phyloP scores from a whole-genome alignment of 768 basidiomycete genomes.

The Gymnopilus junonius region DNA sequence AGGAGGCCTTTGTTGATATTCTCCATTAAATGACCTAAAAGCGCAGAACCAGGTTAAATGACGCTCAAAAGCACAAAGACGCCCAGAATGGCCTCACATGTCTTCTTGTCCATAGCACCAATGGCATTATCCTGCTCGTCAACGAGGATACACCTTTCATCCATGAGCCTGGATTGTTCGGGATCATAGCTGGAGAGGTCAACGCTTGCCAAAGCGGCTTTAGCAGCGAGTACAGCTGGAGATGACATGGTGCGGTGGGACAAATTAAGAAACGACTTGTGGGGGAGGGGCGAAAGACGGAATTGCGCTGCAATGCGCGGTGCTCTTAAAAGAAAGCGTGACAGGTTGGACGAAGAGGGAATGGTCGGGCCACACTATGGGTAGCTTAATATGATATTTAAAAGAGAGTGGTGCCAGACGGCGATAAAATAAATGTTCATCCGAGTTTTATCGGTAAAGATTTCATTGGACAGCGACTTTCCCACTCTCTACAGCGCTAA shows the following conservation, averaged over 20 bases:
- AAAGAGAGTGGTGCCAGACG: slow-evolving; percentile 10
- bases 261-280: not conserved
- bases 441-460: slow-evolving; percentile 10
- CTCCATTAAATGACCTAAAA: slow-evolving; percentile 92
- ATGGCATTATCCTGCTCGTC: slow-evolving; percentile 86
- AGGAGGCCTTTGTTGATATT: slow-evolving; percentile 94
- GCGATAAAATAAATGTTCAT: slow-evolving; percentile 7
- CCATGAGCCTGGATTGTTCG: slow-evolving; percentile 94
- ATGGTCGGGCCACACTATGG: slow-evolving; percentile 1
- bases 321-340: slow-evolving; percentile 18
- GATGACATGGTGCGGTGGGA: slow-evolving; percentile 48
- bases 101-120: slow-evolving; percentile 94
- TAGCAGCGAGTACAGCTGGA: slow-evolving; percentile 65
- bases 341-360: slow-evolving; percentile 18
- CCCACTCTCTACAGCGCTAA: not conserved
- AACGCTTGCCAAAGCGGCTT: slow-evolving; percentile 68
- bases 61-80: not conserved
- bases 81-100: slow-evolving; percentile 63
- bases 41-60: not conserved
- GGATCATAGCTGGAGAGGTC: slow-evolving; percentile 87
- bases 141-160: slow-evolving; percentile 91
- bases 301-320: slow-evolving; percentile 24
- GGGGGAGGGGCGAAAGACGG: slow-evolving; percentile 5
- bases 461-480: not conserved
- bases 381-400: slow-evolving; percentile 3